Evolutionary conservation across 169 alveolate genomes (phyloP).

Genomic region (Plasmodium billcollinsi): DNA sequence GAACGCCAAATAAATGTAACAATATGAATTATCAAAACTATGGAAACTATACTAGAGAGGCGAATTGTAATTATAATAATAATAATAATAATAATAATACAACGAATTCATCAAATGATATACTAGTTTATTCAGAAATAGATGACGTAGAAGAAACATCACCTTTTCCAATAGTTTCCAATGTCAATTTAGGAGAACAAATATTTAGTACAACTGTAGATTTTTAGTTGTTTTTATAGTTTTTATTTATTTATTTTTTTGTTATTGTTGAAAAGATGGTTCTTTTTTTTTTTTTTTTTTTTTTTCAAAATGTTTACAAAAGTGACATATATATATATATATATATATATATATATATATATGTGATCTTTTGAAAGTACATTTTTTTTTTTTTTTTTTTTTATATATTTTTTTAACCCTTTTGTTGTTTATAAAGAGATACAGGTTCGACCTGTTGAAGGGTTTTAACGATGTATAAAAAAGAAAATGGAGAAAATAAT

Average conservation of each 20-base stretch:
- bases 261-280: neutral
- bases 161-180: constrained; percentile 49
- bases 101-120: constrained; percentile 4
- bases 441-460: no score
- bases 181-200: constrained; percentile 67
- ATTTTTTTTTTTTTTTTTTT: neutral
- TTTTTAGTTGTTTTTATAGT: constrained; percentile 9
- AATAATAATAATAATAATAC: constrained; percentile 27
- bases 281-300: constrained; percentile 1
- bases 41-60: constrained; percentile 4
- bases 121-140: constrained; percentile 51
- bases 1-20: neutral
- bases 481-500: no score
- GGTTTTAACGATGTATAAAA: no score
- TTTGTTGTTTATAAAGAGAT: no score
- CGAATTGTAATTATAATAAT: constrained; percentile 7
- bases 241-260: neutral
- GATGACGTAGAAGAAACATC: constrained; percentile 75
- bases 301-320: neutral
- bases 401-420: no score
- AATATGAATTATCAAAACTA: neutral
- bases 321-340: constrained; percentile 1
- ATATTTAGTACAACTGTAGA: constrained; percentile 72
- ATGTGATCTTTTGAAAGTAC: neutral
- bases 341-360: constrained; percentile 10